A percentile compares a stretch with the other conserved stretches of the same genome.
Evolutionary conservation across 441 rosid species (phyloP).

Genomic region (Viola pubescens): DNA sequence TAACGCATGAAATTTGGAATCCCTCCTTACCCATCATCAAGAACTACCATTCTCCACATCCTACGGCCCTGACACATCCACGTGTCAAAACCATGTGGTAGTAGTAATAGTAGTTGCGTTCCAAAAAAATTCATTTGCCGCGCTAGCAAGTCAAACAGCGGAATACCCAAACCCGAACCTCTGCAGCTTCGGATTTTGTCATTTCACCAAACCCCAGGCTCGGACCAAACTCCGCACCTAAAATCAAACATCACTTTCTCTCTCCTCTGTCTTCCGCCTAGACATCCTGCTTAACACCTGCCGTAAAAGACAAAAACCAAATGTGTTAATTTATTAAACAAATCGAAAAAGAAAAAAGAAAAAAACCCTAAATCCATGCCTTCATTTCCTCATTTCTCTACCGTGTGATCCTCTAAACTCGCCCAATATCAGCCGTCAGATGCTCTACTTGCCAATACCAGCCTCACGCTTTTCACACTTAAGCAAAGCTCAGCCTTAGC

Average conservation of each 20-base stretch:
- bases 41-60: background rate
- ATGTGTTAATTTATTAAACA: background rate
- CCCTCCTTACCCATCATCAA: background rate
- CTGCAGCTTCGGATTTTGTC: constrained; percentile 32
- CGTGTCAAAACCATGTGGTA: constrained; percentile 9
- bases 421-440: constrained; percentile 12
- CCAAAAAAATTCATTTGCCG: constrained; percentile 29
- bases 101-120: background rate
- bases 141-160: constrained; percentile 30
- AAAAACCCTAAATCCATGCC: constrained; percentile 11
- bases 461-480: background rate
- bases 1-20: background rate
- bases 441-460: background rate
- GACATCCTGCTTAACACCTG: constrained; percentile 14
- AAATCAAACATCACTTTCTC: constrained; percentile 4
- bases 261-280: constrained; percentile 14
- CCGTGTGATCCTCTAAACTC: constrained; percentile 16
- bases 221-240: constrained; percentile 30
- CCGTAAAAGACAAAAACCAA: background rate
- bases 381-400: background rate
- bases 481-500: background rate
- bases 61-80: constrained; percentile 7
- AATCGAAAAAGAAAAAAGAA: background rate
- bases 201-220: constrained; percentile 21
- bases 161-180: constrained; percentile 5